A percentile compares a stretch with the other conserved stretches of the same genome.
Evolutionary conservation across 2,329 filamentous ascomycete genomes (phyloP).

Genomic region (Grosmannia huntii): DNA sequence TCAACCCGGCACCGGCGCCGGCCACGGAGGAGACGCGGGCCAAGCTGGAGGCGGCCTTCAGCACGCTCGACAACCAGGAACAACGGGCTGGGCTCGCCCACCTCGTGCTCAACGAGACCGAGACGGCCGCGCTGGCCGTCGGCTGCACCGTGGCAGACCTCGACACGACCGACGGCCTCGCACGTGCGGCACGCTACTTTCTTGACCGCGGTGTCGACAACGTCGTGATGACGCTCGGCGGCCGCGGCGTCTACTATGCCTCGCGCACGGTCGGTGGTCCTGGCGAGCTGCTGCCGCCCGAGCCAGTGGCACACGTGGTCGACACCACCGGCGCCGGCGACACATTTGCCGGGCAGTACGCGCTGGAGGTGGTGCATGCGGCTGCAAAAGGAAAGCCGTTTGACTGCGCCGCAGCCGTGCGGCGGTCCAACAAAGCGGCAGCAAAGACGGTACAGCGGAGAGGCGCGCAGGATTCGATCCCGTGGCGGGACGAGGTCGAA

Average conservation of each 20-base stretch:
- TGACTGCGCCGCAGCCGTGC: constrained; percentile 46
- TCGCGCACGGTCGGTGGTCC: constrained; percentile 22
- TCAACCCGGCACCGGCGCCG: constrained; percentile 61
- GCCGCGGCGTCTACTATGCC: constrained; percentile 60
- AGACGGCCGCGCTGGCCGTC: constrained; percentile 51
- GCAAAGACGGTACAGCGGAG: constrained; percentile 51
- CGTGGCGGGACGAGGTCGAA: constrained; percentile 41
- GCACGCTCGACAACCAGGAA: background rate
- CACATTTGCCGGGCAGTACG: constrained; percentile 85
- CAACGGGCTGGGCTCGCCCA: constrained; percentile 37
- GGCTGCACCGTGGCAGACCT: constrained; percentile 23
- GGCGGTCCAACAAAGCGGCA: constrained; percentile 48
- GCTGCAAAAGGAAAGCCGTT: constrained; percentile 23
- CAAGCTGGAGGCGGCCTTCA: constrained; percentile 41
- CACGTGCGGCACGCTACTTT: constrained; percentile 36
- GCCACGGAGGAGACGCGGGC: constrained; percentile 41
- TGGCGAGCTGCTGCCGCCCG: constrained; percentile 44
- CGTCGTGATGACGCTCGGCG: constrained; percentile 74
- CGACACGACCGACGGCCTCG: constrained; percentile 19
- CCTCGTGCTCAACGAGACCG: constrained; percentile 62
- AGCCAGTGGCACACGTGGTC: constrained; percentile 57
- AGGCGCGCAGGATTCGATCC: constrained; percentile 55
- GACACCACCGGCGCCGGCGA: constrained; percentile 93
- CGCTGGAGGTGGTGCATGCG: constrained; percentile 51
- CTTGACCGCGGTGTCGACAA: constrained; percentile 55